These are phyloP conservation scores for Rhododendron molle DNA, from an alignment of 148 eudicot species.

Conservation along the genomic window DNA sequence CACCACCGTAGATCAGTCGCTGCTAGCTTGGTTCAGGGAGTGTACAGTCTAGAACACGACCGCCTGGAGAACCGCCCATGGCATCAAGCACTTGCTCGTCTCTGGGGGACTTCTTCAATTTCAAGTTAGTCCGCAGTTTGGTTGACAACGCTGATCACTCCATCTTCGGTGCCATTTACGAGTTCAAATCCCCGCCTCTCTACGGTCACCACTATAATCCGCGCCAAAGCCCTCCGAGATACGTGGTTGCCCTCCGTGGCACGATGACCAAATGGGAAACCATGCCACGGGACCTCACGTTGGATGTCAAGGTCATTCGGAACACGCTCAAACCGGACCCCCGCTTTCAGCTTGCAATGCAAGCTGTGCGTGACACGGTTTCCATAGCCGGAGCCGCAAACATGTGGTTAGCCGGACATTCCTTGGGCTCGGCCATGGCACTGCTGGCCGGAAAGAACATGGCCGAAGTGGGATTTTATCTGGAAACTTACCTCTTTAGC, in stretches of 20 bases:
- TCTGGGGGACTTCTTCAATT: slow-evolving; percentile 65
- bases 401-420: slow-evolving; percentile 72
- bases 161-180: too few species aligned
- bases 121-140: slow-evolving; percentile 31
- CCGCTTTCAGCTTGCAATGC: too few species aligned
- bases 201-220: too few species aligned
- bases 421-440: slow-evolving; percentile 66
- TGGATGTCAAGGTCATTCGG: too few species aligned
- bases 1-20: slow-evolving; percentile 53
- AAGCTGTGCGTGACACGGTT: not conserved
- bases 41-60: slow-evolving; percentile 61
- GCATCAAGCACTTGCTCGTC: slow-evolving; percentile 52
- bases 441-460: slow-evolving; percentile 52
- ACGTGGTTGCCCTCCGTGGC: too few species aligned
- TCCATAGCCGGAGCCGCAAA: slow-evolving; percentile 22
- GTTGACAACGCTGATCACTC: too few species aligned
- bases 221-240: too few species aligned
- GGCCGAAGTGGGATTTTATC: slow-evolving; percentile 28
- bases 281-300: too few species aligned
- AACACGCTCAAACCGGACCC: too few species aligned
- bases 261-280: too few species aligned
- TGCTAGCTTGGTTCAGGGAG: slow-evolving; percentile 77
- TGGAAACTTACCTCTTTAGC: slow-evolving; percentile 69
- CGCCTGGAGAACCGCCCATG: slow-evolving; percentile 41
- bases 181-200: too few species aligned